Conservation (phyloP, 768 basidiomycete genomes). For the Podaxis sp. region DNA sequence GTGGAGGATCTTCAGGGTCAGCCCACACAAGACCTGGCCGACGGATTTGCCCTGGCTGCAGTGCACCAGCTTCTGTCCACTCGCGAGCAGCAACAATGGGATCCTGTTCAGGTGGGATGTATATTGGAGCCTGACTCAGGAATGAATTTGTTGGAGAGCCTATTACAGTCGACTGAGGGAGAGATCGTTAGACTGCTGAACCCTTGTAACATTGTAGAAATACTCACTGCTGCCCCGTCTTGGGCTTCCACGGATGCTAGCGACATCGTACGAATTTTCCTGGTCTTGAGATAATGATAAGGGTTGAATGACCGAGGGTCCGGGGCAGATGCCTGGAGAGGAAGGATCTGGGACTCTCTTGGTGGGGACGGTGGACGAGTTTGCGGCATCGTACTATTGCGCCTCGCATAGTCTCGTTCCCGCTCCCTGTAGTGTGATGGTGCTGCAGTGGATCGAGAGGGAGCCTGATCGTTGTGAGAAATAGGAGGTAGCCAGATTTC, state of each 20-base stretch:
- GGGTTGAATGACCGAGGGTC: conserved; percentile 54
- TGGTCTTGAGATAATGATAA: conserved; percentile 58
- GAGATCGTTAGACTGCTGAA: conserved; percentile 13
- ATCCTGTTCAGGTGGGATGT: conserved; percentile 63
- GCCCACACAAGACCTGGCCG: conserved; percentile 70
- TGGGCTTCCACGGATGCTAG: conserved; percentile 75
- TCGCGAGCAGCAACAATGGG: conserved; percentile 60
- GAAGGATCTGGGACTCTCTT: conserved; percentile 10
- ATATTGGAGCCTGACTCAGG: conserved; percentile 50
- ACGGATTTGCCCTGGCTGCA: conserved; percentile 20
- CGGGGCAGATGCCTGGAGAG: conserved; percentile 17
- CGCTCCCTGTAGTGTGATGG: conserved; percentile 14
- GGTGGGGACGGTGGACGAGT: conserved; percentile 4
- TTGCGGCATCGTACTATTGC: not conserved
- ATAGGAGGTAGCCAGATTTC: conserved; percentile 12
- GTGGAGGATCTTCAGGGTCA: conserved; percentile 48
- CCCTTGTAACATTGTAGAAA: conserved; percentile 5
- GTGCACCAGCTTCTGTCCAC: conserved; percentile 52
- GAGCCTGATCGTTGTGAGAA: not conserved
- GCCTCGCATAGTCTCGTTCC: conserved; percentile 17
- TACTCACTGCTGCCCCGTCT: conserved; percentile 76
- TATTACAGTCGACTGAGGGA: conserved; percentile 66
- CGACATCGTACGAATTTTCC: conserved; percentile 66
- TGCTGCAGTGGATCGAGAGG: not conserved
- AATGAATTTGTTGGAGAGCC: conserved; percentile 75